These are phyloP conservation scores for Nigrograna mackinnonii DNA, from an alignment of 2,329 filamentous ascomycete species.

Conservation along the genomic window DNA sequence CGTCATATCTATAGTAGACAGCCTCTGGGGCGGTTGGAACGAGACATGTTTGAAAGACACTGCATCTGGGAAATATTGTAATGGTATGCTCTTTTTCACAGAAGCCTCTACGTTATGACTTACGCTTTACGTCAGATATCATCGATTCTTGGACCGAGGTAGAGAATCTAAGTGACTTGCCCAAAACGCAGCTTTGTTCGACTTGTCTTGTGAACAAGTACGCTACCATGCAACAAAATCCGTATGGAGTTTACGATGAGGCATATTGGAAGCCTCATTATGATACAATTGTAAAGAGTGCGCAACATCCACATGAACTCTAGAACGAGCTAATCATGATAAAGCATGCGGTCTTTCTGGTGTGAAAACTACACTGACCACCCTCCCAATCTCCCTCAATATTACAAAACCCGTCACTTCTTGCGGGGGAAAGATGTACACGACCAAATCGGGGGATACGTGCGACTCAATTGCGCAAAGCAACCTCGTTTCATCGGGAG, in stretches of 20 bases:
- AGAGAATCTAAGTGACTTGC: neutral
- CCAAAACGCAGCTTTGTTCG: neutral
- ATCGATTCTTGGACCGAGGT: neutral
- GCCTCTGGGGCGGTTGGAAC: slow-evolving; percentile 8
- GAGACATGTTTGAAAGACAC: slow-evolving; percentile 6
- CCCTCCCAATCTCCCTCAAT: neutral
- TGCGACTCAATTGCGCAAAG: neutral
- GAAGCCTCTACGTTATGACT: neutral
- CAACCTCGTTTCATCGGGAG: neutral
- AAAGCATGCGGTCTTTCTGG: neutral
- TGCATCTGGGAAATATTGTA: slow-evolving; percentile 1
- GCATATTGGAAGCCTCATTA: neutral
- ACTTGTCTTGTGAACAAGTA: neutral
- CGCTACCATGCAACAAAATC: slow-evolving; percentile 1
- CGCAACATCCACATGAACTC: neutral
- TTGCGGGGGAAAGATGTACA: neutral
- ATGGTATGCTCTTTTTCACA: neutral
- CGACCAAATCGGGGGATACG: neutral
- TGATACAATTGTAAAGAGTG: neutral
- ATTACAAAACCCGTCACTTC: neutral
- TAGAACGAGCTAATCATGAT: neutral
- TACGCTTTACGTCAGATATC: neutral
- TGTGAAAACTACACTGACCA: neutral
- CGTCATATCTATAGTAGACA: slow-evolving; percentile 3
- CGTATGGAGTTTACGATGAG: neutral